Conservation (phyloP, 768 basidiomycete genomes). For the Lactarius hatsudake region DNA sequence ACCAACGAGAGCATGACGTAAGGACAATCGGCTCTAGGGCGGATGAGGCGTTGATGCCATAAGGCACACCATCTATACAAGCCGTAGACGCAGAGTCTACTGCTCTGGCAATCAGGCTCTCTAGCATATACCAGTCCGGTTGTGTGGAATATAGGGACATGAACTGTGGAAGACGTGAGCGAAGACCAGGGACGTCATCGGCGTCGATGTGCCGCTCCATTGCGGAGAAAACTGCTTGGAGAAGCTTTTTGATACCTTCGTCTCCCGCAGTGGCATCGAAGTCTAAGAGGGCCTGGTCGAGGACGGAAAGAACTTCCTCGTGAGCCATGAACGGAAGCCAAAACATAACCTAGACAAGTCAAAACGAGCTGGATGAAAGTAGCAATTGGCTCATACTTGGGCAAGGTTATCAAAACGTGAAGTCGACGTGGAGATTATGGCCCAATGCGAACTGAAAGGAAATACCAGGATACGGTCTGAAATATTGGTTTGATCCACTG, state of each 20-base stretch:
- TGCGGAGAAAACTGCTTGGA: slow-evolving; percentile 11
- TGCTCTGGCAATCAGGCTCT: slow-evolving; percentile 18
- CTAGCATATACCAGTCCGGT: slow-evolving; percentile 5
- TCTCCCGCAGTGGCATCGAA: not conserved
- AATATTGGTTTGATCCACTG: slow-evolving; percentile 7
- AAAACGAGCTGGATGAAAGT: too few relatives aligned
- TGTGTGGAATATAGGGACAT: slow-evolving; percentile 16
- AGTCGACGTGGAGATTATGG: slow-evolving; percentile 9
- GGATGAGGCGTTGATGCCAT: not conserved
- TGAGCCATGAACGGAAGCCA: slow-evolving; percentile 59
- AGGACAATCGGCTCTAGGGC: slow-evolving; percentile 15
- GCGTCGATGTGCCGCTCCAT: slow-evolving; percentile 17
- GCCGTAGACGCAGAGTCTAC: slow-evolving; percentile 8
- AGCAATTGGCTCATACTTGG: slow-evolving; percentile 10
- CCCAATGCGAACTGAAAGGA: slow-evolving; percentile 21
- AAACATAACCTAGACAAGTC: slow-evolving; percentile 30
- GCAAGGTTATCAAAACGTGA: not conserved
- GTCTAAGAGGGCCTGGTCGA: slow-evolving; percentile 37
- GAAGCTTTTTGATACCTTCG: slow-evolving; percentile 2
- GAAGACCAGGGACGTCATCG: slow-evolving; percentile 7
- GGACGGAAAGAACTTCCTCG: slow-evolving; percentile 41
- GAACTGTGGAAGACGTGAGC: slow-evolving; percentile 19
- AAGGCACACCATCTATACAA: slow-evolving; percentile 19
- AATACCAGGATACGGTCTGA: slow-evolving; percentile 18
- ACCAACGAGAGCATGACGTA: slow-evolving; percentile 17